A percentile compares a stretch with the other conserved stretches of the same genome.
Evolutionary conservation across 345 rosid species (phyloP).

Genomic region (Hibiscus syriacus): DNA sequence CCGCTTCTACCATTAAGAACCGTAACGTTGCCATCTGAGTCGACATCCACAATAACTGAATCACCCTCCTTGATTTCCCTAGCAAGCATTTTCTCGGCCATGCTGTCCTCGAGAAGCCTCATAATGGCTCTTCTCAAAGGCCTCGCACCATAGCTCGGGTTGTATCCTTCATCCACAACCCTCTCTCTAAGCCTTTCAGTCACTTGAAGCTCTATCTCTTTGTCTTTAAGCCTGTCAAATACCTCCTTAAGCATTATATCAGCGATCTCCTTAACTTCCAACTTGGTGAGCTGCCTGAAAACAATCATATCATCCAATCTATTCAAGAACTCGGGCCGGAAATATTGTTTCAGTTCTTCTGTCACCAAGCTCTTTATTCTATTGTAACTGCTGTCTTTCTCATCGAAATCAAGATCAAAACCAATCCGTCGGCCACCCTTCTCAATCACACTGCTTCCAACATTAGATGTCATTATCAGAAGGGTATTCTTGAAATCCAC

Average conservation of each 20-base stretch:
- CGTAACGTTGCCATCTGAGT: slow-evolving; percentile 67
- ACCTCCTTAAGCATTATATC: slow-evolving; percentile 96
- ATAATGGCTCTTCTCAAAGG: slow-evolving; percentile 92
- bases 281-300: slow-evolving; percentile 86
- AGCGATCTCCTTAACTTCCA: slow-evolving; percentile 91
- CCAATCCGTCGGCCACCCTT: slow-evolving; percentile 89
- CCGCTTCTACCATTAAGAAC: slow-evolving; percentile 79
- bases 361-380: slow-evolving; percentile 88
- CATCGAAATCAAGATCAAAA: slow-evolving; percentile 82
- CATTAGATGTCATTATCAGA: slow-evolving; percentile 92
- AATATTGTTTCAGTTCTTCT: slow-evolving; percentile 82
- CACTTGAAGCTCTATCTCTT: slow-evolving; percentile 90
- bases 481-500: slow-evolving; percentile 98
- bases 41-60: slow-evolving; percentile 83
- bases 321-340: slow-evolving; percentile 92
- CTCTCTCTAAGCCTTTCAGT: slow-evolving; percentile 83
- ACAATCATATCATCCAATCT: slow-evolving; percentile 97
- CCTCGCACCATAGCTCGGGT: slow-evolving; percentile 95
- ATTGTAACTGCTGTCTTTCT: slow-evolving; percentile 89
- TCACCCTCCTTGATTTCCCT: slow-evolving; percentile 92
- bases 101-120: slow-evolving; percentile 91
- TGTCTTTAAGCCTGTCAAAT: slow-evolving; percentile 55
- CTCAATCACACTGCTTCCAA: slow-evolving; percentile 94
- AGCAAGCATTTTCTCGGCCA: slow-evolving; percentile 99
- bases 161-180: slow-evolving; percentile 95